Evolutionary conservation across 2,329 filamentous ascomycete genomes (phyloP), one percentile per base, ranked within the genome.

Genomic region (Simplicillium aogashimaense): DNA sequence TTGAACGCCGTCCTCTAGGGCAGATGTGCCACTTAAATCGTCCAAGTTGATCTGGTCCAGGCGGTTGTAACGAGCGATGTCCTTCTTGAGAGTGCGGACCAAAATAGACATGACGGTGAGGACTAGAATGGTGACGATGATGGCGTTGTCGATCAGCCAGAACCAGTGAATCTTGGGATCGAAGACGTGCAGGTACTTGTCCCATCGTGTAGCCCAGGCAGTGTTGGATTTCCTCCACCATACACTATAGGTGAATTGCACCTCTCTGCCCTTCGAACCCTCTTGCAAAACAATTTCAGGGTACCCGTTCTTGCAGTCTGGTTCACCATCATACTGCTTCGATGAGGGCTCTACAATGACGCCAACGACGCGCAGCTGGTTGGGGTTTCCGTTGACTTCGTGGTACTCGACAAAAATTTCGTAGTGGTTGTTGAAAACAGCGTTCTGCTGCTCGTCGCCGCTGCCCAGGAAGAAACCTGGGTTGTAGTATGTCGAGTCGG

Each of bases 141-240:
- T 81, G 37, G 92, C 86, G 29, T 89, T 95, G 63, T 95, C 95
- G 64, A 97, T 85, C 37, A 98, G 78, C 44, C 89, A 95, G 68
- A 97, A 95, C 92, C 92, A 98, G 62, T 98, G 92, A 52, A 98
- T 97, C 69, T 92, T 94, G 39, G 92, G 89, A 60, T 97, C 89
- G 56, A 89, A 94, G 25, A 98, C 90, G 55, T 97, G 90, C 29
- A 98, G 74, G 58, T 97, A 97, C 64, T 95, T 97, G 70, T 98
- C 92, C 92, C 92, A 98, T 48, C 92, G 78, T 11, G 92, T 98
- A 20, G 92, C 92, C 82, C 94, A 98, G 1, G 84, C 86, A 2
- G 89, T 97, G 1, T 73, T 57, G 1, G 88, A 95, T 49, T 80
- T 77, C 42, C 74, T 76, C 92, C 92, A 98, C 62, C 82, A 84